Evolutionary conservation across 306 rosid genomes (phyloP).

Genomic region (Elaeagnus macrophylla): DNA sequence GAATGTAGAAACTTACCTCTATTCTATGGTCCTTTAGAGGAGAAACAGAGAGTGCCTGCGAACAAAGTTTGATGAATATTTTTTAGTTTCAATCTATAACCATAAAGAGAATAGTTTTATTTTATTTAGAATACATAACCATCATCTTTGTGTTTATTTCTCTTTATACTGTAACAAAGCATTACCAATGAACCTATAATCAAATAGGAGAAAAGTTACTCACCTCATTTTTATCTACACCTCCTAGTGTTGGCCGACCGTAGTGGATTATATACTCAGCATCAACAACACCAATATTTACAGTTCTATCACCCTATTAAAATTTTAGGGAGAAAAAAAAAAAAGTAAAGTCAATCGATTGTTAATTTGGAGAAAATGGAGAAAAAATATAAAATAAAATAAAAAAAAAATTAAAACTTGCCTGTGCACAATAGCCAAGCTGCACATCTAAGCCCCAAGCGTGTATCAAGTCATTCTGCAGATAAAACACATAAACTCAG

Average conservation of each 20-base stretch:
- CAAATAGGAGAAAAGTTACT: conserved; percentile 5
- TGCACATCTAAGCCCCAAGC: conserved; percentile 96
- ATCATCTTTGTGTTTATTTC: too few relatives aligned
- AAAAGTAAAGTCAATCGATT: neutral
- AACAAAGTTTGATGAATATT: too few relatives aligned
- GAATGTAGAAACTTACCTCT: conserved; percentile 44
- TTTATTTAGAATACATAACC: too few relatives aligned
- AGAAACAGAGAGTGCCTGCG: conserved; percentile 41
- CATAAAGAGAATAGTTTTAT: too few relatives aligned
- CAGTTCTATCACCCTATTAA: conserved; percentile 67
- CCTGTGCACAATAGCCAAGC: conserved; percentile 96
- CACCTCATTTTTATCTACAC: conserved; percentile 38
- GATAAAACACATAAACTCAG: conserved; percentile 2
- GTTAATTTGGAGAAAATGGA: conserved; percentile 1
- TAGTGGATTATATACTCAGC: conserved; percentile 76
- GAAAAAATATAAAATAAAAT: neutral
- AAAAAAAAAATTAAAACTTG: conserved; percentile 24
- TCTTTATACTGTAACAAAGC: too few relatives aligned
- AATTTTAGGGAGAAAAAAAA: neutral
- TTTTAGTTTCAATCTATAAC: too few relatives aligned
- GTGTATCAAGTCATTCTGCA: conserved; percentile 83
- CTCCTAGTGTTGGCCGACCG: conserved; percentile 87
- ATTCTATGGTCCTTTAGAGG: conserved; percentile 42
- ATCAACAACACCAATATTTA: conserved; percentile 82
- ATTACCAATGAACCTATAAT: too few relatives aligned